Conservation (phyloP, 768 basidiomycete genomes). For the Termitomyces sp. region DNA sequence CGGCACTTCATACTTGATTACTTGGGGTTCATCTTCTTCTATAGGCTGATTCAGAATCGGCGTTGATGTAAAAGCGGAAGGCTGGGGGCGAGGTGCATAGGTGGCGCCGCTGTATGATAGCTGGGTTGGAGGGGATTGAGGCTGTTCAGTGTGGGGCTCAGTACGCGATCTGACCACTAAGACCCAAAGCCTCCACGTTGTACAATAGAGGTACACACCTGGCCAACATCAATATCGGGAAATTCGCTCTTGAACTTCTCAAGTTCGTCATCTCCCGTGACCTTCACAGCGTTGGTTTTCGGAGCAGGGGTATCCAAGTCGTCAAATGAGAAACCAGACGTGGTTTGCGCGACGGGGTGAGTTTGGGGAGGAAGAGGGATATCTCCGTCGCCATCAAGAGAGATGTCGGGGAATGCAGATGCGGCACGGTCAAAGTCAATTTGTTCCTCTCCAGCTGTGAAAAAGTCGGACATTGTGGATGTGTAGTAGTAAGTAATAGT, state of each 20-base stretch:
- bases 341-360: constrained; percentile 30
- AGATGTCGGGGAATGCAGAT: constrained; percentile 83
- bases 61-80: constrained; percentile 66
- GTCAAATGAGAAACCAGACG: constrained; percentile 61
- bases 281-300: constrained; percentile 58
- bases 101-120: constrained; percentile 47
- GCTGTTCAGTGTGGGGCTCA: constrained; percentile 14
- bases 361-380: constrained; percentile 38
- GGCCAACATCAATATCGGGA: constrained; percentile 66
- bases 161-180: not conserved
- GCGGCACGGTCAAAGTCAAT: constrained; percentile 84
- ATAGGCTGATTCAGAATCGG: constrained; percentile 69
- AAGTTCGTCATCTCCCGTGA: constrained; percentile 84
- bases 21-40: constrained; percentile 81
- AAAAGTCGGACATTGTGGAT: constrained; percentile 28
- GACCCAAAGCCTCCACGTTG: not conserved
- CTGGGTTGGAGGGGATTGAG: constrained; percentile 33
- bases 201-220: constrained; percentile 27
- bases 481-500: constrained; percentile 4
- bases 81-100: constrained; percentile 77
- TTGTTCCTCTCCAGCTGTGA: constrained; percentile 43
- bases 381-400: constrained; percentile 64
- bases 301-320: constrained; percentile 53
- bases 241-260: constrained; percentile 86
- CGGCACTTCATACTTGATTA: constrained; percentile 64